phyloP scores from a whole-genome alignment of 305 asterid genomes.

The Euphrasia arctica region DNA sequence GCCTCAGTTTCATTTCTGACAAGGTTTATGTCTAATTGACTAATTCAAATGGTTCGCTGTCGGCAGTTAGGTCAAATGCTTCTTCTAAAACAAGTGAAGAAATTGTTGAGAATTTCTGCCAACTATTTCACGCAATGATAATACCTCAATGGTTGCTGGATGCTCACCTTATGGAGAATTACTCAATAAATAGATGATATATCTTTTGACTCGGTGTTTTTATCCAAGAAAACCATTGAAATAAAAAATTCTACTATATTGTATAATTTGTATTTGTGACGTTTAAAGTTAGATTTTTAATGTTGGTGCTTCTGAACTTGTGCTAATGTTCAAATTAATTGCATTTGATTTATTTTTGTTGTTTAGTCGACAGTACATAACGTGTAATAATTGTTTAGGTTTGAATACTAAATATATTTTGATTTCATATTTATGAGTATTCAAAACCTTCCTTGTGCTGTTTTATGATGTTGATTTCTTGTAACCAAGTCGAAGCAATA shows the following conservation, averaged over 20 bases:
- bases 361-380: neutral
- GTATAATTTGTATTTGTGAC: neutral
- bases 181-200: neutral
- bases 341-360: neutral
- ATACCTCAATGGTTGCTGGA: neutral
- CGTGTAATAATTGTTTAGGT: neutral
- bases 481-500: neutral
- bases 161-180: neutral
- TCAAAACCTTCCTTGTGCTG: neutral
- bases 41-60: neutral
- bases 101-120: neutral
- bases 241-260: neutral
- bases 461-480: conserved; percentile 4
- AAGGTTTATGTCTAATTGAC: neutral
- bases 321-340: neutral
- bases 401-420: neutral
- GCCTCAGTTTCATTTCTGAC: neutral
- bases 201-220: neutral
- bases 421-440: neutral
- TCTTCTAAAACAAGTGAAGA: neutral
- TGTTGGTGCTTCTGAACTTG: neutral
- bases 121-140: neutral
- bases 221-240: neutral
- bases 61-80: neutral
- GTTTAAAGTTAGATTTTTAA: neutral